Evolutionary conservation across 2,329 filamentous ascomycete genomes (phyloP).

Genomic region (Knoxdaviesia proteae): DNA sequence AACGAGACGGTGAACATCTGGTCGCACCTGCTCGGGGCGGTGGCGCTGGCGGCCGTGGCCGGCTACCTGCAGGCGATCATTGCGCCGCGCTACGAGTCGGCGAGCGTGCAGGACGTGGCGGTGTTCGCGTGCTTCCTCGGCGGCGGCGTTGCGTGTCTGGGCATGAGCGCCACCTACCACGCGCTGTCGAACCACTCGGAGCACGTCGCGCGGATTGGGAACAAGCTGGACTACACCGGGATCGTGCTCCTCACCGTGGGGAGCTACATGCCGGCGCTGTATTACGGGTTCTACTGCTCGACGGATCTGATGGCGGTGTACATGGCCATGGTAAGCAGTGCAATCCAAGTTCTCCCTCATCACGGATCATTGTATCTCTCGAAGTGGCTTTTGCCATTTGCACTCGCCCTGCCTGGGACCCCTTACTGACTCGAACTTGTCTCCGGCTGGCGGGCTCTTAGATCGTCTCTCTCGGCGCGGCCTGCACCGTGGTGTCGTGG

Average conservation of each 20-base stretch:
- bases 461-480: conserved; percentile 61
- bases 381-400: too few species aligned
- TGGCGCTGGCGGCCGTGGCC: conserved; percentile 31
- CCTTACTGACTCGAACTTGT: too few species aligned
- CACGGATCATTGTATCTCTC: too few species aligned
- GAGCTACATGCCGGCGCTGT: conserved; percentile 72
- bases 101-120: conserved; percentile 40
- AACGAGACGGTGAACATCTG: conserved; percentile 45
- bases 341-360: background rate
- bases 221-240: conserved; percentile 85
- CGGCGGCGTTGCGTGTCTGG: conserved; percentile 51
- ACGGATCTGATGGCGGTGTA: conserved; percentile 47
- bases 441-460: conserved; percentile 12
- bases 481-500: conserved; percentile 57
- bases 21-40: conserved; percentile 43
- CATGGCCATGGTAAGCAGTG: conserved; percentile 44
- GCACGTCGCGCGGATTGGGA: conserved; percentile 59
- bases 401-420: too few species aligned
- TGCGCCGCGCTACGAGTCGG: conserved; percentile 43
- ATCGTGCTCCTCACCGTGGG: conserved; percentile 86
- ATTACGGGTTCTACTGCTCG: conserved; percentile 65
- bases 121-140: conserved; percentile 63
- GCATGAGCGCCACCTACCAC: conserved; percentile 73
- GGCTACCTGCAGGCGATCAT: conserved; percentile 34
- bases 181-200: conserved; percentile 69